These are phyloP conservation scores for Mycena albidolilacea DNA, from an alignment of 768 basidiomycete species.

Conservation along the genomic window DNA sequence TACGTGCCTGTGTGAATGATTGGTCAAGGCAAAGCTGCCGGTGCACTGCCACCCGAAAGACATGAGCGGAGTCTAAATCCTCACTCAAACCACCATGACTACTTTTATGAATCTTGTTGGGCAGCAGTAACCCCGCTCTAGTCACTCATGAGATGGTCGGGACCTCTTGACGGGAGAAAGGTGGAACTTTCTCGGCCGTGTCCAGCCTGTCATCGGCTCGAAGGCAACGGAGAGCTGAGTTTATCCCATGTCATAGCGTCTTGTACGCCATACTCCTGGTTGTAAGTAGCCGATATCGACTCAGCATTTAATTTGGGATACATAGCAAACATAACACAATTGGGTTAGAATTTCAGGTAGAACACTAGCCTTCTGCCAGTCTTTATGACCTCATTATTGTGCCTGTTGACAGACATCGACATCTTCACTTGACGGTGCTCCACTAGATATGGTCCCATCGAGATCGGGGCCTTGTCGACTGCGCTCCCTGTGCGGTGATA, in stretches of 20 bases:
- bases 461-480: neutral
- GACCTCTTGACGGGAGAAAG: neutral
- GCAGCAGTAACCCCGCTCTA: too few species aligned
- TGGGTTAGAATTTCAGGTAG: neutral
- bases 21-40: too few species aligned
- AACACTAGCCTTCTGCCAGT: neutral
- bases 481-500: slow-evolving; percentile 28
- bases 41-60: neutral
- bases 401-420: slow-evolving; percentile 17
- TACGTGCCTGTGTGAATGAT: too few species aligned
- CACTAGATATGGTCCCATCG: neutral
- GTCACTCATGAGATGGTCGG: neutral
- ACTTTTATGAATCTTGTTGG: too few species aligned
- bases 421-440: neutral
- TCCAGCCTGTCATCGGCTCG: neutral
- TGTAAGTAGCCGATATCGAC: neutral
- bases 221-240: neutral
- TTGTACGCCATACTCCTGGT: neutral
- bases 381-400: neutral
- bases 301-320: neutral
- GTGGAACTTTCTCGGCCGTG: neutral
- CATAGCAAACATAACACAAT: neutral
- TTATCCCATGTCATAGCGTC: neutral
- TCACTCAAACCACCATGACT: neutral
- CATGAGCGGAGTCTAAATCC: neutral